These are phyloP conservation scores for Byssoonygena ceratinophila DNA, from an alignment of 2,329 filamentous ascomycete genomes.

Conservation along the genomic window DNA sequence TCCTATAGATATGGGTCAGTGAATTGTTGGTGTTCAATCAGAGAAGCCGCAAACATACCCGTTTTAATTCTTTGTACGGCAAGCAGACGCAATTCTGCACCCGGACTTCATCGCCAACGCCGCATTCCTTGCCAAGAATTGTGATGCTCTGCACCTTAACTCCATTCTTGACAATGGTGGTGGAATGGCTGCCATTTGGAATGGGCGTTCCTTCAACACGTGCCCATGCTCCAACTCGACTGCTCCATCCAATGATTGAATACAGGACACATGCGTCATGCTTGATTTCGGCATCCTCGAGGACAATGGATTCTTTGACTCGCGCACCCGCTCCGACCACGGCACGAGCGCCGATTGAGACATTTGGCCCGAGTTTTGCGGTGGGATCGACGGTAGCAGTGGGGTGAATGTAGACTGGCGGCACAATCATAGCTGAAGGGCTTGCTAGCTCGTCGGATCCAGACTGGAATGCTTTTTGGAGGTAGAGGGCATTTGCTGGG, in stretches of 20 bases:
- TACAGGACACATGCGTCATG: conserved; percentile 94
- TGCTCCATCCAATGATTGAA: conserved; percentile 94
- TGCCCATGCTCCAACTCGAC: conserved; percentile 93
- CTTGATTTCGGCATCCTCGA: conserved; percentile 91
- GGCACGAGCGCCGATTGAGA: conserved; percentile 86
- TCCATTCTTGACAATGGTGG: conserved; percentile 92
- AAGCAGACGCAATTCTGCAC: conserved; percentile 97
- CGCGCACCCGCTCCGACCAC: conserved; percentile 75
- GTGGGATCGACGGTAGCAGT: conserved; percentile 82
- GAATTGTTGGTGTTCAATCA: conserved; percentile 19
- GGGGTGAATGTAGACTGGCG: conserved; percentile 91
- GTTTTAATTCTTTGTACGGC: conserved; percentile 96
- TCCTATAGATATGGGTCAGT: conserved; percentile 48
- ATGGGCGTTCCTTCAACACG: conserved; percentile 92
- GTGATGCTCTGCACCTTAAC: conserved; percentile 98
- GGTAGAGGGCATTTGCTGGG: conserved; percentile 89
- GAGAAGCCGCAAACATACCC: conserved; percentile 46
- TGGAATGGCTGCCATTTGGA: conserved; percentile 75
- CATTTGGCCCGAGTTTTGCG: conserved; percentile 92
- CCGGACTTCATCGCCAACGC: conserved; percentile 82
- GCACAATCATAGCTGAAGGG: conserved; percentile 76
- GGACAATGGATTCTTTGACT: conserved; percentile 89
- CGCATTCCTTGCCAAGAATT: conserved; percentile 92
- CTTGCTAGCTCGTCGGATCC: conserved; percentile 70
- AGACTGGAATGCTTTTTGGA: conserved; percentile 83